Conservation (phyloP, 306 rosid genomes). For the Medicago arabica region DNA sequence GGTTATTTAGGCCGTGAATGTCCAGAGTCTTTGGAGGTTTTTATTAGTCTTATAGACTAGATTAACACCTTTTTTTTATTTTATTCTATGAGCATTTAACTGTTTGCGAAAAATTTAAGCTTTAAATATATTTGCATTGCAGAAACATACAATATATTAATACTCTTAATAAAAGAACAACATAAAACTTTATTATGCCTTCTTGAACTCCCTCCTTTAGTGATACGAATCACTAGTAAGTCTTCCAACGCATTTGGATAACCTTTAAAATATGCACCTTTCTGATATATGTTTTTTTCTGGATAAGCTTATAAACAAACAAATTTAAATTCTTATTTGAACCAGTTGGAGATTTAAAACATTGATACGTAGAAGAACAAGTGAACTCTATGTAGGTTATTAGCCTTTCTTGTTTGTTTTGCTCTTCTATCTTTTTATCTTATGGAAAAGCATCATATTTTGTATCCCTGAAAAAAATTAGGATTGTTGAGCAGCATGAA, state of each 20-base stretch:
- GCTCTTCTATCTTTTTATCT: not conserved
- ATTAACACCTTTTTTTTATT: not conserved
- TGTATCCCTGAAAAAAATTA: not conserved
- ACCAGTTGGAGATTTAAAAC: constrained; percentile 6
- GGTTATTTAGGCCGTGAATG: constrained; percentile 74
- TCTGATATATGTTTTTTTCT: not conserved
- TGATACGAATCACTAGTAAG: not conserved
- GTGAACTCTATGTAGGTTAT: constrained; percentile 11
- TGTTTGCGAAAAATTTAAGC: not conserved
- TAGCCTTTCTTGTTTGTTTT: not conserved
- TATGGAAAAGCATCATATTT: not conserved
- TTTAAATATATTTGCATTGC: not conserved
- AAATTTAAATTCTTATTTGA: not conserved
- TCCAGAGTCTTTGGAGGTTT: constrained; percentile 79
- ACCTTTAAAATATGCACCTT: not conserved
- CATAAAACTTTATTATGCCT: not conserved
- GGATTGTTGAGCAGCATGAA: not conserved
- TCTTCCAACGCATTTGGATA: not conserved
- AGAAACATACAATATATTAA: not conserved
- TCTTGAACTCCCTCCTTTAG: not conserved
- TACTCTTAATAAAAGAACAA: not conserved
- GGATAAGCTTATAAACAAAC: not conserved
- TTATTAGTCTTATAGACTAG: constrained; percentile 2
- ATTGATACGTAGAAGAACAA: not conserved
- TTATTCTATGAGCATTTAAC: not conserved